Percentiles rank a stretch among this genome's conserved stretches.
Evolutionary conservation across 208 protist species (phyloP).

Genomic region (Trypanosoma melophagium): DNA sequence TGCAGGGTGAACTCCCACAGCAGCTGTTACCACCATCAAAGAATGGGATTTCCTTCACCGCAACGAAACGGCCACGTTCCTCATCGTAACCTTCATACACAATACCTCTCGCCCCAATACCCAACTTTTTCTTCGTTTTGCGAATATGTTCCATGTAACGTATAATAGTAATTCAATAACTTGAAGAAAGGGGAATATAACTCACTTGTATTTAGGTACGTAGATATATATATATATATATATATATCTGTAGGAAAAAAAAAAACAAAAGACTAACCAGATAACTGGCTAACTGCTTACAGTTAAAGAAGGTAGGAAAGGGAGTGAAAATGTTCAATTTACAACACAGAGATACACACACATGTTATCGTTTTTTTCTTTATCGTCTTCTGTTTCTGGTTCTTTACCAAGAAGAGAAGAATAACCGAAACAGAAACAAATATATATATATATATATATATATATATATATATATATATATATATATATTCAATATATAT

Average conservation of each 20-base stretch:
- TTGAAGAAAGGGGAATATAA: neutral
- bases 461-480: conserved; percentile 17
- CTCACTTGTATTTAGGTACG: neutral
- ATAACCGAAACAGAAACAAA: neutral
- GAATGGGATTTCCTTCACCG: conserved; percentile 85
- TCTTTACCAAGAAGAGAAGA: neutral
- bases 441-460: neutral
- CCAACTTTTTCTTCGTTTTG: conserved; percentile 77
- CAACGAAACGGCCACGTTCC: conserved; percentile 75
- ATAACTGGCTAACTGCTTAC: too few relatives aligned
- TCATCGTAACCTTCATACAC: conserved; percentile 88
- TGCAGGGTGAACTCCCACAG: conserved; percentile 8
- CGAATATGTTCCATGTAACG: conserved; percentile 38
- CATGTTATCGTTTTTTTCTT: too few relatives aligned
- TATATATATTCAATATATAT: conserved; percentile 24
- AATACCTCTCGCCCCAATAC: conserved; percentile 66
- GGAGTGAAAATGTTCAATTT: too few relatives aligned
- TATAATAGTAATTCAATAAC: too few relatives aligned
- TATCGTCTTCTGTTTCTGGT: too few relatives aligned
- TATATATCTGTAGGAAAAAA: too few relatives aligned
- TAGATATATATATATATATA: too few relatives aligned
- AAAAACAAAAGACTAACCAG: too few relatives aligned
- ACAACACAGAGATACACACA: too few relatives aligned
- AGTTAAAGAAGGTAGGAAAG: too few relatives aligned
- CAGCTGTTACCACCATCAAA: conserved; percentile 30